Base-by-base conservation (phyloP, 1,139 yeast genomes). In the Williopsis jadinii region DNA sequence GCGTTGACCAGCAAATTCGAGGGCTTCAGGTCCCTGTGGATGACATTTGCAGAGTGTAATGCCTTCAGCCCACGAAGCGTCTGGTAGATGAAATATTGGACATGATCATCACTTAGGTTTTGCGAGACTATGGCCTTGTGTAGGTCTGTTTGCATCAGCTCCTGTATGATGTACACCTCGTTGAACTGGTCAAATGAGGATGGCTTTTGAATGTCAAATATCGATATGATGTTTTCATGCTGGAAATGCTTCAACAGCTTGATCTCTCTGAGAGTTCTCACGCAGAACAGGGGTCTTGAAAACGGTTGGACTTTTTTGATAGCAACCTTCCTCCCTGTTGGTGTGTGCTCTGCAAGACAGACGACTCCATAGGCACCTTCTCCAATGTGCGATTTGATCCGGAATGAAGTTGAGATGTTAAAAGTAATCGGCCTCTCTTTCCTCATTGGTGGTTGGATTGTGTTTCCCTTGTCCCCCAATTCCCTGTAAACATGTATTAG, bases 281-380 rank as follows among this genome's bases (percentile, higher is more conserved):
- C 85, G 58, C 95, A 85, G 41, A 92, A 73, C 52, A 92, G 83
- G 58, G 85, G 81, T 60, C 88, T 87, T 50, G 84, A 77, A 65
- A 92, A 90, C 38, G 94, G 88, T 63, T 87, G 86, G 51, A 92
- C 88, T 67, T 90, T 86, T 63, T 92, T 92, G 58, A 92, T 88
- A 36, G 98, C 98, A 28, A 92, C 97, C 30, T 71, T 63, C 6
- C 82, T 82, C 31, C 80, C 84, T 38, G 86, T 86, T 19, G 78
- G 75, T 30, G 74, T 71, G 60, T 90, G 94, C 51, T 78, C 74
- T 29, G 97, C 98, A 1, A 95, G 81, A 56, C 96, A 90, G 5
- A 92, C 98, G 9, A 90, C 81, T 14, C 98, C 98, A 60, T 92
- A 92, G 0, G 98, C 97, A 3, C 98, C 98, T 58, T 94, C 97